phyloP scores from a whole-genome alignment of 2,329 filamentous ascomycete genomes.

The Aspergillus oerlinghausenensis region DNA sequence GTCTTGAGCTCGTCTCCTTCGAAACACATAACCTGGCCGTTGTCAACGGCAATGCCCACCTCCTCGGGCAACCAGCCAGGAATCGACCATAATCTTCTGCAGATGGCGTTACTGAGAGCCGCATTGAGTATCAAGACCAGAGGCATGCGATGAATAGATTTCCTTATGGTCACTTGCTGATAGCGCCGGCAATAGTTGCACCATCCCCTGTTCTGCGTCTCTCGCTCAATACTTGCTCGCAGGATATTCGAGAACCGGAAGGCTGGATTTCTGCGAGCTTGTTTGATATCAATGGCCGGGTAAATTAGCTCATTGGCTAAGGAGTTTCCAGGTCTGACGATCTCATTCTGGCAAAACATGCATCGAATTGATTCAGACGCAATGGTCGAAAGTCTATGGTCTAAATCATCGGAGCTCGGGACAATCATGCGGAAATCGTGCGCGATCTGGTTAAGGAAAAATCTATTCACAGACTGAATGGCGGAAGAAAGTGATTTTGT shows the following conservation, averaged over 20 bases:
- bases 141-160: slow-evolving; percentile 76
- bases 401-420: slow-evolving; percentile 60
- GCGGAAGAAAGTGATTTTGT: slow-evolving; percentile 71
- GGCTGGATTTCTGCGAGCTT: slow-evolving; percentile 43
- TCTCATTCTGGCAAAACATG: slow-evolving; percentile 82
- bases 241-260: slow-evolving; percentile 78
- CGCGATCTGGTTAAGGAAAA: slow-evolving; percentile 75
- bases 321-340: slow-evolving; percentile 70
- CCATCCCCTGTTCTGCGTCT: slow-evolving; percentile 87
- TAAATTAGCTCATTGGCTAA: slow-evolving; percentile 86
- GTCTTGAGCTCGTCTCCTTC: slow-evolving; percentile 84
- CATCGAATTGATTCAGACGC: slow-evolving; percentile 64
- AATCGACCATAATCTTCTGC: slow-evolving; percentile 73
- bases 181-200: slow-evolving; percentile 88
- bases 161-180: slow-evolving; percentile 78
- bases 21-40: slow-evolving; percentile 90
- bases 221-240: slow-evolving; percentile 86
- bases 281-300: slow-evolving; percentile 55
- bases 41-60: slow-evolving; percentile 84
- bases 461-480: slow-evolving; percentile 80
- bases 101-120: slow-evolving; percentile 67
- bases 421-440: slow-evolving; percentile 69
- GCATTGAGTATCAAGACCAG: slow-evolving; percentile 83
- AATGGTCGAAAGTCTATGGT: slow-evolving; percentile 54
- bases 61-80: slow-evolving; percentile 91